Conservation (phyloP, 2,329 filamentous ascomycete genomes). For the Cytospora schulzeri region DNA sequence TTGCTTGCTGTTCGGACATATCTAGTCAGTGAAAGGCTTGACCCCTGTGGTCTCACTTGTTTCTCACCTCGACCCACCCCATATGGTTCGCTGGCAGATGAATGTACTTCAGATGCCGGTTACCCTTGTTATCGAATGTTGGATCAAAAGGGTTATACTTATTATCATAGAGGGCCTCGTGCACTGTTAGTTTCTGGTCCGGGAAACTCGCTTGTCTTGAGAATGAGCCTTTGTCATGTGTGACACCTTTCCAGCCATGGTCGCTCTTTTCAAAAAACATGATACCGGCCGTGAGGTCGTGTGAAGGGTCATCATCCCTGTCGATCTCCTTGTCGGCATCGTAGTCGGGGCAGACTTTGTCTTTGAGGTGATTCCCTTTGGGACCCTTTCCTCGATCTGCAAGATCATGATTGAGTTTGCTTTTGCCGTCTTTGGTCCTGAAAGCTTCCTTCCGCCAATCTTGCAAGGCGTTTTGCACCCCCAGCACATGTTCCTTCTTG, state of each 20-base stretch:
- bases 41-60: not conserved
- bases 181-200: not conserved
- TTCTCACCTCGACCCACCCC: slow-evolving; percentile 16
- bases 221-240: not conserved
- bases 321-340: fast-evolving
- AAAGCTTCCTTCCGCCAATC: not conserved
- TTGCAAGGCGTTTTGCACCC: not conserved
- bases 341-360: not conserved
- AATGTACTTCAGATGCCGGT: not conserved
- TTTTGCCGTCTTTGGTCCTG: not conserved
- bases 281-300: slow-evolving; percentile 2
- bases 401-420: too few species aligned
- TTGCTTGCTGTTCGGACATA: not conserved
- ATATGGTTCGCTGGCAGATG: slow-evolving; percentile 19
- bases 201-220: not conserved
- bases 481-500: not conserved
- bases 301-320: not conserved
- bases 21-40: not conserved
- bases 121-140: not conserved
- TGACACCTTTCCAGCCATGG: not conserved
- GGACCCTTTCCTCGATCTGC: too few species aligned
- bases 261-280: slow-evolving; percentile 3
- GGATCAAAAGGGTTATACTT: not conserved
- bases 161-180: not conserved
- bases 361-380: not conserved